A percentile compares a stretch with the other conserved stretches of the same genome.
These are phyloP conservation scores for Streptanthus diversifolius DNA, from an alignment of 345 rosid genomes.

Conservation along the genomic window DNA sequence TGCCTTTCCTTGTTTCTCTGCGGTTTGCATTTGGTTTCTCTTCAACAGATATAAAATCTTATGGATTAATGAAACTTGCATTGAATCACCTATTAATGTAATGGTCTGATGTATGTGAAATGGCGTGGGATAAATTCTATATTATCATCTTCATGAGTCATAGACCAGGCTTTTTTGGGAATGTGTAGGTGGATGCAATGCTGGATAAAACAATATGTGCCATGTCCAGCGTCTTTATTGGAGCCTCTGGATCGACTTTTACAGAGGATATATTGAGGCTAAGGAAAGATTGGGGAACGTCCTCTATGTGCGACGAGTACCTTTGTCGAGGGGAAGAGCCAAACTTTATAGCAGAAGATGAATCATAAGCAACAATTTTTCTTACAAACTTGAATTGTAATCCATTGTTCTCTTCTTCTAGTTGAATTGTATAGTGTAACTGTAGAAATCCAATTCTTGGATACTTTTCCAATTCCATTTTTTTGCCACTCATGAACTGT, in stretches of 20 bases:
- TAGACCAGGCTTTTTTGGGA: background rate
- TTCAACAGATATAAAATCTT: background rate
- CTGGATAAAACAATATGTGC: constrained; percentile 88
- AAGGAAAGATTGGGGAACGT: constrained; percentile 76
- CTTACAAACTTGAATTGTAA: background rate
- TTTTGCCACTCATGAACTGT: background rate
- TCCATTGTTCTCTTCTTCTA: background rate
- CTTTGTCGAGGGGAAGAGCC: constrained; percentile 87
- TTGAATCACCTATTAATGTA: too few relatives aligned
- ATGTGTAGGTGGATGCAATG: constrained; percentile 86
- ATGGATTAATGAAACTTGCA: too few relatives aligned
- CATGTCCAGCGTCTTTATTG: constrained; percentile 71
- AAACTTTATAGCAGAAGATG: constrained; percentile 65
- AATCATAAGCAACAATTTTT: constrained; percentile 25
- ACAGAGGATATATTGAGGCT: constrained; percentile 83
- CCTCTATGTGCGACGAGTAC: constrained; percentile 81
- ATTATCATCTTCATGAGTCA: background rate
- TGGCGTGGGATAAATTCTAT: too few relatives aligned
- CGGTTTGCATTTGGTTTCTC: background rate
- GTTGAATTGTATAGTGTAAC: constrained; percentile 16
- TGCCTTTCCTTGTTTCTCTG: background rate
- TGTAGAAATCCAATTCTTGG: background rate
- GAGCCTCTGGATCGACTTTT: constrained; percentile 77
- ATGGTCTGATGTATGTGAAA: too few relatives aligned
- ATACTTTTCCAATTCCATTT: background rate